Conservation (phyloP, 768 basidiomycete genomes). For the Filobasidium wieringae region DNA sequence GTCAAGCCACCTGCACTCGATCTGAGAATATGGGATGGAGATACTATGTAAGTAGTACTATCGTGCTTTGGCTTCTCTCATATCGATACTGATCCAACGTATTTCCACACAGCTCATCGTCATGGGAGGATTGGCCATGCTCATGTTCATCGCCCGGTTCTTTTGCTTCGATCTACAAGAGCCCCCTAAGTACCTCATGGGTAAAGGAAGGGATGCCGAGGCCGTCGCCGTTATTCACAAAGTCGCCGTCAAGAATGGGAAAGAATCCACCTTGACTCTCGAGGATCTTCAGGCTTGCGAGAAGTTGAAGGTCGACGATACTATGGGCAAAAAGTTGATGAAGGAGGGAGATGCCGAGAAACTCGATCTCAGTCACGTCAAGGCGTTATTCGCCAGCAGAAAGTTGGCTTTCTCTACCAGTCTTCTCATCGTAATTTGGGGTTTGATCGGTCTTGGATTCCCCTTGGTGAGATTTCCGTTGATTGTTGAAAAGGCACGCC, state of each 20-base stretch:
- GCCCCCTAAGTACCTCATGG: constrained; percentile 61
- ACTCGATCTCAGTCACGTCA: constrained; percentile 43
- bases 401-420: constrained; percentile 58
- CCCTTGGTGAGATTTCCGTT: constrained; percentile 42
- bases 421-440: constrained; percentile 51
- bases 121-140: constrained; percentile 59
- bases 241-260: constrained; percentile 54
- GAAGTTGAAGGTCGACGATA: background rate
- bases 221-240: constrained; percentile 55
- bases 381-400: constrained; percentile 52
- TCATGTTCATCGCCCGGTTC: constrained; percentile 54
- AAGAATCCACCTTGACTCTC: constrained; percentile 44
- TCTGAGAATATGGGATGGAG: constrained; percentile 63
- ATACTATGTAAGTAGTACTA: constrained; percentile 43
- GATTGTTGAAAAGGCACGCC: background rate
- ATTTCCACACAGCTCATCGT: constrained; percentile 37
- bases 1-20: constrained; percentile 39
- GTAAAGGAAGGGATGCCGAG: constrained; percentile 51
- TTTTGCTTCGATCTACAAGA: constrained; percentile 56
- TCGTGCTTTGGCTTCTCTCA: background rate
- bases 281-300: constrained; percentile 42
- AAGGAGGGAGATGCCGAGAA: constrained; percentile 1
- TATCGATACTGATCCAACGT: background rate
- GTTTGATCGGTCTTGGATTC: constrained; percentile 64
- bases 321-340: background rate